A percentile compares a stretch with the other conserved stretches of the same genome.
These are phyloP conservation scores for Musa schizocarpa DNA, from an alignment of 176 grass and related monocot genomes.

Conservation along the genomic window DNA sequence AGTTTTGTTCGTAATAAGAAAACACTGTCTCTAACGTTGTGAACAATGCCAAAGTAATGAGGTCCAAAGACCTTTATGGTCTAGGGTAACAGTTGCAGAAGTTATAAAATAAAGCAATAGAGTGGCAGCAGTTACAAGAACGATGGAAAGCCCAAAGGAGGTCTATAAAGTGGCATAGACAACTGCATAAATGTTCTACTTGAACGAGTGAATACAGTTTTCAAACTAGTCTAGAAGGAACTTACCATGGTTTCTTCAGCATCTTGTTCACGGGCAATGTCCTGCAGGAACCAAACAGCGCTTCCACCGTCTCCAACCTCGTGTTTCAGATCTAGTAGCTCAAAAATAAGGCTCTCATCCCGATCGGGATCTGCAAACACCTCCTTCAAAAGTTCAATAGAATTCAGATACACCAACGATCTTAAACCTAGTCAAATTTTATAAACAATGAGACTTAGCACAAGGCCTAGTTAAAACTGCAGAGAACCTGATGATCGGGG, in stretches of 20 bases:
- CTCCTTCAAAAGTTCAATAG: constrained; percentile 33
- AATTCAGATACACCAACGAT: not conserved
- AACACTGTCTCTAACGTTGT: too few species aligned
- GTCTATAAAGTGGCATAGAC: not conserved
- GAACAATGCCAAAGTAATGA: too few species aligned
- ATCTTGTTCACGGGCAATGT: constrained; percentile 82
- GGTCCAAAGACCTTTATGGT: too few species aligned
- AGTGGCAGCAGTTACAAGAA: not conserved
- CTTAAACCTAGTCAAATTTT: not conserved
- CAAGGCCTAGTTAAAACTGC: not conserved
- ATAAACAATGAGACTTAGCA: not conserved
- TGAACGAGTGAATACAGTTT: not conserved
- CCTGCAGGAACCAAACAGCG: constrained; percentile 72
- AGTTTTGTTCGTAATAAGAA: too few species aligned
- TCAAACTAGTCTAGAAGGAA: not conserved
- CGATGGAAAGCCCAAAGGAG: not conserved
- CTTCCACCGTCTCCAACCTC: constrained; percentile 63
- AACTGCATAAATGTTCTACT: not conserved
- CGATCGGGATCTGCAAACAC: constrained; percentile 60
- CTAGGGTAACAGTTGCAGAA: too few species aligned
- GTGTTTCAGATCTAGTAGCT: constrained; percentile 79
- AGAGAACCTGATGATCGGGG: constrained; percentile 69
- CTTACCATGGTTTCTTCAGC: constrained; percentile 58
- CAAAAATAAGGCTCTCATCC: constrained; percentile 88
- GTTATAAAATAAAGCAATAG: too few species aligned